Conservation (phyloP, 768 basidiomycete species). For the Hygrocybe coccinea region DNA sequence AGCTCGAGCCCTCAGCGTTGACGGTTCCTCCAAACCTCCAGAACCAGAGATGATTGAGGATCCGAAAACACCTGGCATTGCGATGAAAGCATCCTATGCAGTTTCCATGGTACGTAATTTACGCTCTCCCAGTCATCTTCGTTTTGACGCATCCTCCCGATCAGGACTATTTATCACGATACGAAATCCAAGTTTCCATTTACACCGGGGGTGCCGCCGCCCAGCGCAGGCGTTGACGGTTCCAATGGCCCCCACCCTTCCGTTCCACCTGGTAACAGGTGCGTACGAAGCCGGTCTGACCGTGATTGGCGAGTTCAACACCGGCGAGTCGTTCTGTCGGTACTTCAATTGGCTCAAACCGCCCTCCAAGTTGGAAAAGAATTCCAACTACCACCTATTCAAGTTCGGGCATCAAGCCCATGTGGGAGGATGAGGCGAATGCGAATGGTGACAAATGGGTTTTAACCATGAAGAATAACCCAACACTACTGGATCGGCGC, state of each 20-base stretch:
- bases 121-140: no score
- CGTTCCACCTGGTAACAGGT: conserved; percentile 54
- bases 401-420: conserved; percentile 90
- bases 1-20: conserved; percentile 57
- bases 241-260: conserved; percentile 23
- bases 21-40: conserved; percentile 64
- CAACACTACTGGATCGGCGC: conserved; percentile 72
- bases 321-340: conserved; percentile 85
- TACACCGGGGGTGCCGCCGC: conserved; percentile 34
- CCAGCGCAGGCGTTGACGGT: conserved; percentile 27
- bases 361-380: conserved; percentile 81
- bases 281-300: conserved; percentile 85
- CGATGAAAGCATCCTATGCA: conserved; percentile 77
- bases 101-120: conserved; percentile 67
- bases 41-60: conserved; percentile 77
- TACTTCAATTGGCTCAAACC: conserved; percentile 95
- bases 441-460: conserved; percentile 94
- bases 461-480: conserved; percentile 83
- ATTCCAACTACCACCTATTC: conserved; percentile 94
- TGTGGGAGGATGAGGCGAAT: conserved; percentile 96
- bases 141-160: not conserved
- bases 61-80: conserved; percentile 73
- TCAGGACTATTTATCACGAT: conserved; percentile 88
- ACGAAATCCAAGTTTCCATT: conserved; percentile 68
- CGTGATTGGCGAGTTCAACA: conserved; percentile 84